These are phyloP conservation scores for Verticillium tricorpus DNA, from an alignment of 2,329 filamentous ascomycete species.

Conservation along the genomic window DNA sequence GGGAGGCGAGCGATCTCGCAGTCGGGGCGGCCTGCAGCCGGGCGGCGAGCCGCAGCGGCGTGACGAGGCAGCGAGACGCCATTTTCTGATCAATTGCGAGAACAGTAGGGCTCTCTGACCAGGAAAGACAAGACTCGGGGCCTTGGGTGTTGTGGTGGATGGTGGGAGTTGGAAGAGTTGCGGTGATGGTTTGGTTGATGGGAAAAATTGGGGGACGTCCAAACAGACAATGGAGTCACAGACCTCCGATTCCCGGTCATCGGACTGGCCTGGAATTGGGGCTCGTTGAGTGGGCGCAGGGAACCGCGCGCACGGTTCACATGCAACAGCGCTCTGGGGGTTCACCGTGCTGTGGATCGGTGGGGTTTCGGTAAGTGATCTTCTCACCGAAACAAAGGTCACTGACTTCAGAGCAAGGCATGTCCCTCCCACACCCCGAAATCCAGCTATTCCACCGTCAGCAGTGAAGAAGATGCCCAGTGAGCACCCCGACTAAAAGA, in stretches of 20 bases:
- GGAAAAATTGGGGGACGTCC: background rate
- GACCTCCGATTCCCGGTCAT: background rate
- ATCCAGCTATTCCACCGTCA: too few species aligned
- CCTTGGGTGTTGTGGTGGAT: conserved; percentile 1
- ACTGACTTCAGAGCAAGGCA: too few species aligned
- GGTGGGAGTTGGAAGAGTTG: background rate
- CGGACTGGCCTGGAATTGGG: background rate
- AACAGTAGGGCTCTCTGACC: conserved; percentile 13
- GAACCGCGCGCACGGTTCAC: background rate
- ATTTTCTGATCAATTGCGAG: conserved; percentile 24
- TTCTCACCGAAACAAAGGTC: background rate
- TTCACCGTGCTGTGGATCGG: background rate
- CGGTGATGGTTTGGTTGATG: background rate
- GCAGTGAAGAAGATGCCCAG: too few species aligned
- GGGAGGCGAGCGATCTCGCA: conserved; percentile 15
- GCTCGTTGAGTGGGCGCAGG: background rate
- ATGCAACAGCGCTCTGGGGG: background rate
- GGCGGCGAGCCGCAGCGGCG: conserved; percentile 32
- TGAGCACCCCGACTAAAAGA: too few species aligned
- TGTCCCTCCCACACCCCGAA: too few species aligned
- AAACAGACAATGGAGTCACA: background rate
- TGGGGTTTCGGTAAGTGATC: background rate
- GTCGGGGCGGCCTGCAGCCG: conserved; percentile 15
- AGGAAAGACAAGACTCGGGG: conserved; percentile 7
- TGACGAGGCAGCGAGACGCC: conserved; percentile 39